Base-by-base conservation (phyloP, 2,329 filamentous ascomycete species). In the Xylariaceae sp. region DNA sequence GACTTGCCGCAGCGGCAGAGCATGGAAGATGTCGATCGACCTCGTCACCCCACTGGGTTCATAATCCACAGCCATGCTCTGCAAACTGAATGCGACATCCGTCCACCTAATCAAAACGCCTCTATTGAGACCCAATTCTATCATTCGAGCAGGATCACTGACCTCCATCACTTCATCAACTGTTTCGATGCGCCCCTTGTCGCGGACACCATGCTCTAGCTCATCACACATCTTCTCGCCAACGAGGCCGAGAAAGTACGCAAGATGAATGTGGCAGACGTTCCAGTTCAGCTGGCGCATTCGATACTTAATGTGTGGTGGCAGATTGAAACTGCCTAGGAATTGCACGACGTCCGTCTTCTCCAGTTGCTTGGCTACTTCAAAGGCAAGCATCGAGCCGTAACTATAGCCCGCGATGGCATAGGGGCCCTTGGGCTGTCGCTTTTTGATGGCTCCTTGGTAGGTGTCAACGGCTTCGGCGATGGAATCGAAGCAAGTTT, bases 371-470 rank as follows among this genome's bases (percentile, higher is more conserved):
- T 81, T 81, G 12, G 71, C 66, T 0, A 76, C 61, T 59, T 81
- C 78, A 51, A 80, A 82, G 0, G 76, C 74, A 0, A 81, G 51
- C 61, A 78, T 78, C 0, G 68, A 57, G 1, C 79, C 78, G 57
- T 75, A 80, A 5, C 69, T 75, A 58, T 81, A 82, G 1, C 79
- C 79, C 0, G 74, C 74, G 1, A 82, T 60, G 0, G 74, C 74
- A 55, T 82, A 82, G 0, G 79, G 78, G 0, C 79, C 78, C 0
- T 63, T 13, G 0, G 78, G 76, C 51, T 82, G 79, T 1, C 51
- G 53, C 4, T 49, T 19, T n/a, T 69, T 68, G 36, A 82, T 73
- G 0, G 71, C 69, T 0, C 47, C 36, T 10, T 64, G 54, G 59
- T 81, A 82, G 0, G 62, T 70, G 1, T 58, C 51, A 1, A 77